These are phyloP conservation scores for Suillus americanus DNA, from an alignment of 768 basidiomycete genomes.

Conservation along the genomic window DNA sequence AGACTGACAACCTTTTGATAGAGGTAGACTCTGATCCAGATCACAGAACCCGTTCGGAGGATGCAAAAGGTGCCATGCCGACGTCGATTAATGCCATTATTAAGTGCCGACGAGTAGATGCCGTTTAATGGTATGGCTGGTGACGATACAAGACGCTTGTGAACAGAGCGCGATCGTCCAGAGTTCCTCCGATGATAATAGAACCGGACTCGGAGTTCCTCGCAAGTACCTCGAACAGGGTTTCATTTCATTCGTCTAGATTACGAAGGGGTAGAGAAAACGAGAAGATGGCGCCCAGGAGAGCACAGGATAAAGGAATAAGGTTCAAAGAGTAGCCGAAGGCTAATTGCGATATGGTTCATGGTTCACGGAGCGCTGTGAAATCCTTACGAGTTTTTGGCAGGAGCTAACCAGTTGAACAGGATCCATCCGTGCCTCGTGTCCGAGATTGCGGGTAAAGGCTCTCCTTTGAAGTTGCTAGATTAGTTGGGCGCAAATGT, in stretches of 20 bases:
- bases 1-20: constrained; percentile 1
- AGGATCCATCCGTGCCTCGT: constrained; percentile 10
- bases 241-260: not conserved
- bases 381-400: constrained; percentile 13
- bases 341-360: constrained; percentile 19
- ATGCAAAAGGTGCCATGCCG: constrained; percentile 4
- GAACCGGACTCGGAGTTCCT: too few relatives aligned
- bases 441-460: constrained; percentile 18
- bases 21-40: constrained; percentile 1
- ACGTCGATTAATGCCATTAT: not conserved
- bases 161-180: not conserved
- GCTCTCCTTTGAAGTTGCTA: constrained; percentile 30
- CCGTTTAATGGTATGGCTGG: not conserved
- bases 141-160: not conserved
- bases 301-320: constrained; percentile 10
- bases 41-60: not conserved
- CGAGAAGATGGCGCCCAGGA: not conserved
- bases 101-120: not conserved
- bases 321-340: constrained; percentile 21
- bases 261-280: not conserved
- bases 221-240: not conserved
- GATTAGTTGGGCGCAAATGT: constrained; percentile 26
- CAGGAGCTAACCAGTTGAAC: constrained; percentile 12
- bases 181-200: too few relatives aligned
- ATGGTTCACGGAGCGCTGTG: constrained; percentile 11